Evolutionary conservation across 1,284 basidiomycete species (phyloP), one percentile per base, ranked within the genome.

Genomic region (Pseudozyma tsukubaensis): DNA sequence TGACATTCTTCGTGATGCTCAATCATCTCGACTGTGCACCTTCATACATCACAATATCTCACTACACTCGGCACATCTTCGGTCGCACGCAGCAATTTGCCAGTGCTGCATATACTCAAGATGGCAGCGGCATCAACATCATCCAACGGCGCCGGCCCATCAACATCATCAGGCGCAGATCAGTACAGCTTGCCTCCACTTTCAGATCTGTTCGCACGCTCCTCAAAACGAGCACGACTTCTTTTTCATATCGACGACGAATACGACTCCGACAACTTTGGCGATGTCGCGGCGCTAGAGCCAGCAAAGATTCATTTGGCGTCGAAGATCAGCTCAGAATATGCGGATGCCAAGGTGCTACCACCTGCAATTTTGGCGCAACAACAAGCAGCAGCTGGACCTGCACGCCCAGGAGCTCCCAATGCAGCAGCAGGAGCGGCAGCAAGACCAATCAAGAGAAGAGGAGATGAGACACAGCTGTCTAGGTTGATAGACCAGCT

Each of bases 321-420:
- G 0, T 91, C 81, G 90, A 97, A 89, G 90, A 92, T 85, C 85
- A 90, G 80, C 87, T 91, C 86, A 13, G 96, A 98, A 85, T 99
- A 96, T 86, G 88, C 88, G 59, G 91, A 97, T 82, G 93, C 90
- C 77, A 92, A 92, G 83, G 89, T 91, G 36, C 89, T 98, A 1
- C 96, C 96, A 0, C 86, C 92, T 3, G 89, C 92, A 1, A 86
- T 98, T 37, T 86, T 93, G 18, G 87, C 91, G 0, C 94, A 95
- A 74, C 93, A 95, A 72, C 93, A 95, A 68, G 91, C 89, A 0
- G 87, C 89, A 0, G 89, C 93, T 3, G 94, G 92, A 12, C 70
- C 70, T 1, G 18, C 40, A 13, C 62, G 58, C 24, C 70, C 70
- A 18, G 69, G 69, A 53, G 61, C 71, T 10, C 50, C 59, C 8